A percentile compares a stretch with the other conserved stretches of the same genome.
Conservation (phyloP, 257 asterid species). For the Henckelia pumila region DNA sequence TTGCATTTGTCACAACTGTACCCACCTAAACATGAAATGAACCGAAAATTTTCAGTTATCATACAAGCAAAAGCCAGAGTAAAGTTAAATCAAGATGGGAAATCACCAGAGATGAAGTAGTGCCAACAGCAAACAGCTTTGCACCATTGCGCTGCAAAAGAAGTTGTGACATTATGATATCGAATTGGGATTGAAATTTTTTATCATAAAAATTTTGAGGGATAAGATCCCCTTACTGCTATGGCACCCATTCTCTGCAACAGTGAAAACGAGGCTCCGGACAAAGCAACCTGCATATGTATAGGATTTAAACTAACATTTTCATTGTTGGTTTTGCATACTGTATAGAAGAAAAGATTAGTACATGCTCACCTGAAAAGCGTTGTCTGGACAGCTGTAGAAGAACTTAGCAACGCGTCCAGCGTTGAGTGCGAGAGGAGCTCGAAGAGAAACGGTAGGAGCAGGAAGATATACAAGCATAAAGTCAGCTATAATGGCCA, state of each 20-base stretch:
- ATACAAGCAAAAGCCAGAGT: background rate
- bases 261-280: slow-evolving; percentile 71
- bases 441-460: slow-evolving; percentile 88
- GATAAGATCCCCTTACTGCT: slow-evolving; percentile 44
- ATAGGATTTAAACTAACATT: slow-evolving; percentile 16
- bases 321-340: slow-evolving; percentile 11
- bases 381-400: slow-evolving; percentile 85
- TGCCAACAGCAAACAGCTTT: slow-evolving; percentile 94
- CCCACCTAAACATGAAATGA: slow-evolving; percentile 19
- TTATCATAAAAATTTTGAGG: background rate
- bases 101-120: slow-evolving; percentile 91
- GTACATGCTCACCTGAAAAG: slow-evolving; percentile 63
- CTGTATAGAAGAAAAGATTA: slow-evolving; percentile 7
- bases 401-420: slow-evolving; percentile 79
- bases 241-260: slow-evolving; percentile 85
- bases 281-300: slow-evolving; percentile 60
- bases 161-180: slow-evolving; percentile 13
- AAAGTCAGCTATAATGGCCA: slow-evolving; percentile 95
- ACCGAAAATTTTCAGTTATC: background rate
- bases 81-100: background rate
- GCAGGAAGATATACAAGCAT: slow-evolving; percentile 98
- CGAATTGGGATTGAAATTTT: background rate
- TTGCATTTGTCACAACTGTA: slow-evolving; percentile 23
- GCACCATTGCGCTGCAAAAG: slow-evolving; percentile 77
- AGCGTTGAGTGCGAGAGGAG: slow-evolving; percentile 65